Base-by-base conservation (phyloP, 192 early-diverging fungal species). In the Rhizophagus clarus region DNA sequence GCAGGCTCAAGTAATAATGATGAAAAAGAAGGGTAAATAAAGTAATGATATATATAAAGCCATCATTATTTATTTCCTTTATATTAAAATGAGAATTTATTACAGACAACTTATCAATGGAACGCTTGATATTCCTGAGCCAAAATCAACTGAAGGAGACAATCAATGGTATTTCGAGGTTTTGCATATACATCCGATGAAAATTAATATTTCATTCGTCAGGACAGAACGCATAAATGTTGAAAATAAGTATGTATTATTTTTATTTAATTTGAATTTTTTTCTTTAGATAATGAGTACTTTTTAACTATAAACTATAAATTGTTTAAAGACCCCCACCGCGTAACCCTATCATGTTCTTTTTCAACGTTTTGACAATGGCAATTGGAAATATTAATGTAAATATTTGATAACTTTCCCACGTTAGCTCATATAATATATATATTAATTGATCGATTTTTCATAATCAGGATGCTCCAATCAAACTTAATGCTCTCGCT, bases 301-400 rank as follows among this genome's bases (percentile, higher is more conserved):
- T 37, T 76, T 40, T 61, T 3, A 37, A 32, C n/a, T 31, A 74
- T 15, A n/a, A n/a, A n/a, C n/a, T 64, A 37, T 66, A 77, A 81
- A 47, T 45, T 34, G 81, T 88, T 10, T 75, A 80, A 29, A 88
- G 87, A 62, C 81, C 84, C 6, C 79, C 88, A 49, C 82, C 79
- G 11, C 85, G 82, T 34, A 86, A 85, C 68, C 85, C 88, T 3
- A 77, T 92, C 22, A 88, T 86, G 74, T 96, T 93, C 56, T 84
- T 95, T 42, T 87, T 91, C 73, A 94, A 95, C 74, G 89, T 97
- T n/a, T 87, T 99, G 45, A 98, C 96, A 0, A 97, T 97, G 96
- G 96, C 97, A 14, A 91, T 99, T 63, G 98, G 97, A 76, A 99
- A 99, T 76, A 94, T 99, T 79, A 95, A 98, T 86, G 92, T 93